These are phyloP conservation scores for Boletus reticuloceps DNA, from an alignment of 768 basidiomycete genomes.

Conservation along the genomic window DNA sequence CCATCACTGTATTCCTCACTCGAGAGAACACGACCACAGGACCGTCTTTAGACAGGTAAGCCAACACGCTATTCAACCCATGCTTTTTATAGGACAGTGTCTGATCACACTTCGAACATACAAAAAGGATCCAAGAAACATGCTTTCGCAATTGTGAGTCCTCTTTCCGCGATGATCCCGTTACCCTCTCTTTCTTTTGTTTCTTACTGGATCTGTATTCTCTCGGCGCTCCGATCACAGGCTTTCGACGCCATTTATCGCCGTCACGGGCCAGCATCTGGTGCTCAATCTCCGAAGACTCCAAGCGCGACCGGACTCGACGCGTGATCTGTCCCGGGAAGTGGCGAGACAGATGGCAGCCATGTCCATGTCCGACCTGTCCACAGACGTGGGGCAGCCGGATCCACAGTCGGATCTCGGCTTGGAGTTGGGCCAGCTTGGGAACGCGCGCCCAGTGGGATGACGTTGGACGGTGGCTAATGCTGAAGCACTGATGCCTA, in stretches of 20 bases:
- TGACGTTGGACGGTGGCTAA: too few relatives aligned
- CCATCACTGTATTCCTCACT: background rate
- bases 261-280: conserved; percentile 22
- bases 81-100: background rate
- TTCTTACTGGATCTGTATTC: too few relatives aligned
- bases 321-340: conserved; percentile 10
- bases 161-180: background rate
- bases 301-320: background rate
- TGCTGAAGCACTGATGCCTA: too few relatives aligned
- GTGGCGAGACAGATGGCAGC: conserved; percentile 11
- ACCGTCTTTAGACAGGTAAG: conserved; percentile 9
- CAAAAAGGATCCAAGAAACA: conserved; percentile 19
- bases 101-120: background rate
- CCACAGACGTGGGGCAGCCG: background rate
- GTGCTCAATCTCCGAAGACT: conserved; percentile 20
- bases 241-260: conserved; percentile 6
- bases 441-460: too few relatives aligned
- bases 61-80: background rate
- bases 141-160: conserved; percentile 8
- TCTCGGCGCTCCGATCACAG: background rate
- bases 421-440: background rate
- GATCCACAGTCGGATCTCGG: background rate
- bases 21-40: conserved; percentile 1
- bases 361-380: background rate
- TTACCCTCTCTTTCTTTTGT: too few relatives aligned